These are phyloP conservation scores for Neonectria hederae DNA, from an alignment of 2,329 filamentous ascomycete species.

Conservation along the genomic window DNA sequence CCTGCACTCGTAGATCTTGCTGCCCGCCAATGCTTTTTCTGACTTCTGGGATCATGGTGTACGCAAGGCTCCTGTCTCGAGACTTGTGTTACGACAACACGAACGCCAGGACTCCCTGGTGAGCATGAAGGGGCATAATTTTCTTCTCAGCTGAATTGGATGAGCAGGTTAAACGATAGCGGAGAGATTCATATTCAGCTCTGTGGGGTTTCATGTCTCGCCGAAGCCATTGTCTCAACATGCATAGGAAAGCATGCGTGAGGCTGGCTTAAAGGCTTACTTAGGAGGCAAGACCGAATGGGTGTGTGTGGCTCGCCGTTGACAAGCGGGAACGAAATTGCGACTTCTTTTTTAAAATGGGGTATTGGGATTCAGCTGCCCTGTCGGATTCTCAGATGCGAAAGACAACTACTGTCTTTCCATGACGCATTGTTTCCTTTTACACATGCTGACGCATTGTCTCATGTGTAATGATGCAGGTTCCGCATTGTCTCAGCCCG, in stretches of 20 bases:
- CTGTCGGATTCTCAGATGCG: constrained; percentile 8
- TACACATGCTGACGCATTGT: constrained; percentile 23
- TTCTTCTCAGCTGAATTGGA: background rate
- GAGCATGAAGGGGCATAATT: background rate
- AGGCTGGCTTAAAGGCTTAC: constrained; percentile 32
- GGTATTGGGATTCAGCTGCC: constrained; percentile 8
- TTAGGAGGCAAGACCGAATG: constrained; percentile 6
- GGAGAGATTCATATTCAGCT: constrained; percentile 2
- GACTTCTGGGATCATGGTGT: constrained; percentile 3
- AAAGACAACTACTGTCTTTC: constrained; percentile 18
- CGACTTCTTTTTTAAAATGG: constrained; percentile 17
- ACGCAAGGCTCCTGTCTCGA: constrained; percentile 16
- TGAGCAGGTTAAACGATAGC: background rate
- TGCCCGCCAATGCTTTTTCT: constrained; percentile 21
- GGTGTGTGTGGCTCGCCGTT: constrained; percentile 14
- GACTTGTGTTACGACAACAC: constrained; percentile 1
- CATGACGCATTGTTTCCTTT: constrained; percentile 16
- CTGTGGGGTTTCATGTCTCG: constrained; percentile 5
- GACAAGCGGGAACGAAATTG: constrained; percentile 10
- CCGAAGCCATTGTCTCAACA: constrained; percentile 26
- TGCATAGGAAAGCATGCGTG: constrained; percentile 16
- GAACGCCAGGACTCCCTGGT: background rate
- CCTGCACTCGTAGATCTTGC: constrained; percentile 26
- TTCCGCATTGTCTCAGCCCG: constrained; percentile 29
- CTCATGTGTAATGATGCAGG: constrained; percentile 26